Evolutionary conservation across 1,284 basidiomycete genomes (phyloP).

Genomic region (Microbotryum violaceum): DNA sequence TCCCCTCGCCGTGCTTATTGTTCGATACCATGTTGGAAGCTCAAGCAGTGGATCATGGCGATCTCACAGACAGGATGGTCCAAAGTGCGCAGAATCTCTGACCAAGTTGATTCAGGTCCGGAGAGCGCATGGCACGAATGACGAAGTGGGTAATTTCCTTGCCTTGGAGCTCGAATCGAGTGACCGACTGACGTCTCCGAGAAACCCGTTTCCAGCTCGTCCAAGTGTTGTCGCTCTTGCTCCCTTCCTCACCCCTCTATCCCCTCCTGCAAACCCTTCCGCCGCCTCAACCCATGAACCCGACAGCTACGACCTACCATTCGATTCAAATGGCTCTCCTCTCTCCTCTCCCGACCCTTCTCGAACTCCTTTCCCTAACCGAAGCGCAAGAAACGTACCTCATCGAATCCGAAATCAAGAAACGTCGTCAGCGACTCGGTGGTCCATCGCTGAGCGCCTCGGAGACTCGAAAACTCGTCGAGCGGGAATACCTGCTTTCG

Average conservation of each 20-base stretch:
- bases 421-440: conserved; percentile 63
- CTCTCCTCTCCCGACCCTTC: conserved; percentile 56
- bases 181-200: too few species aligned
- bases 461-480: conserved; percentile 32
- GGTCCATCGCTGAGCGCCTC: conserved; percentile 46
- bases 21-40: background rate
- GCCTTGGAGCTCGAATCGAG: background rate
- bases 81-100: conserved; percentile 68
- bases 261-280: conserved; percentile 59
- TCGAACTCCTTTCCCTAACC: conserved; percentile 57
- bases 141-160: conserved; percentile 47
- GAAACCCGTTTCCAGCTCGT: conserved; percentile 50
- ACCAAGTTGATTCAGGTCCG: conserved; percentile 66
- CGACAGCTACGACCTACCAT: conserved; percentile 48
- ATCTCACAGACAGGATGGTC: conserved; percentile 57
- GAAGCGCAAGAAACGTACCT: conserved; percentile 55
- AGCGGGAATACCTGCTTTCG: conserved; percentile 36
- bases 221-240: conserved; percentile 57
- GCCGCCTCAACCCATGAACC: conserved; percentile 65
- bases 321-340: conserved; percentile 58
- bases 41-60: too few species aligned
- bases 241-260: conserved; percentile 67
- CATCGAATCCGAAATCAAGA: conserved; percentile 61
- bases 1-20: background rate
- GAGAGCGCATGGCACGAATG: conserved; percentile 53